Evolutionary conservation across 2,329 filamentous ascomycete species (phyloP).

Genomic region (Cadophora luteo-olivacea): DNA sequence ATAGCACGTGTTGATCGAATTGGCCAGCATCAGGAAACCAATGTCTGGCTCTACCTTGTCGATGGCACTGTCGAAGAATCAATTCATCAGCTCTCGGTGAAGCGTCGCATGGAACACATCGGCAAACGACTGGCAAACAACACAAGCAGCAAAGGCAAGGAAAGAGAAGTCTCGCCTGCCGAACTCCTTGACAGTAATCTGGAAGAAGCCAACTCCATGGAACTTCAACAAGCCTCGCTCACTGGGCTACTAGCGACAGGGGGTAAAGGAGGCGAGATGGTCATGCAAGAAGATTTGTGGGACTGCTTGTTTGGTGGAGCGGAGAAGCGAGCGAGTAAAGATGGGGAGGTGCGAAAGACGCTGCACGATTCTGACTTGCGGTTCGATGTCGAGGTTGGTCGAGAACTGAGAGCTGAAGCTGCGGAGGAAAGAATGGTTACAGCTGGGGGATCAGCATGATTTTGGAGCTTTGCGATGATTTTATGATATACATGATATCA

Average conservation of each 20-base stretch:
- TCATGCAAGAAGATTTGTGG: conserved; percentile 83
- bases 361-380: conserved; percentile 27
- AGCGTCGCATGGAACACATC: conserved; percentile 80
- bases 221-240: conserved; percentile 77
- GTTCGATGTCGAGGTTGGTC: conserved; percentile 36
- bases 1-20: conserved; percentile 96
- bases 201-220: conserved; percentile 83
- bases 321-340: conserved; percentile 21
- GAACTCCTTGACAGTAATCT: conserved; percentile 65
- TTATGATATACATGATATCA: background rate
- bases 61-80: conserved; percentile 89
- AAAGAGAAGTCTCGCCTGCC: conserved; percentile 49
- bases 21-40: conserved; percentile 85
- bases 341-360: conserved; percentile 11
- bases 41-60: conserved; percentile 95
- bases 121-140: conserved; percentile 48
- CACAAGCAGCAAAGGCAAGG: conserved; percentile 49
- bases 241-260: conserved; percentile 74
- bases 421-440: conserved; percentile 52
- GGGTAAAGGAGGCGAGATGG: conserved; percentile 77
- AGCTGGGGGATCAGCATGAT: conserved; percentile 11
- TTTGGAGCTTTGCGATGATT: background rate
- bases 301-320: conserved; percentile 79
- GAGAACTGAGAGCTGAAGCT: conserved; percentile 57
- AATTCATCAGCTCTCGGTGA: conserved; percentile 86